Evolutionary conservation across 2,329 filamentous ascomycete species (phyloP).

Genomic region (Aspergillus sp.): DNA sequence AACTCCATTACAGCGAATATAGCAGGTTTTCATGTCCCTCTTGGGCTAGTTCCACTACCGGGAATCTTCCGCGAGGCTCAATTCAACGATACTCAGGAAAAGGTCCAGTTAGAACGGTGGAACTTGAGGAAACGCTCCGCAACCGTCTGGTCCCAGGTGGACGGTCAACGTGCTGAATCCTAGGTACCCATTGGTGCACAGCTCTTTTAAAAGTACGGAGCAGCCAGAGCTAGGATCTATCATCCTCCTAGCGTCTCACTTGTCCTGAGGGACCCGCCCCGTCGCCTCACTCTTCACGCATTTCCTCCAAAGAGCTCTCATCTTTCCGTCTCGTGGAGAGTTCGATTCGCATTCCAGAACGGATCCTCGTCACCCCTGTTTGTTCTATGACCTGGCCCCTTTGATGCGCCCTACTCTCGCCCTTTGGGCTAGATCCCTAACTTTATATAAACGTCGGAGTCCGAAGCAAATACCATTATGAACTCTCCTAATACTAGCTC

Average conservation of each 20-base stretch:
- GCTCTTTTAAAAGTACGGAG: conserved; percentile 9
- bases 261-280: conserved; percentile 16
- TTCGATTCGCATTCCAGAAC: conserved; percentile 25
- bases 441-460: conserved; percentile 17
- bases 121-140: conserved; percentile 17
- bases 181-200: conserved; percentile 18
- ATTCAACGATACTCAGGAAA: conserved; percentile 1
- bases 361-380: conserved; percentile 16
- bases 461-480: conserved; percentile 15
- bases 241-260: conserved; percentile 7
- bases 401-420: conserved; percentile 10
- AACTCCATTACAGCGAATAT: neutral
- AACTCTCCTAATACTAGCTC: conserved; percentile 11
- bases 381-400: conserved; percentile 8
- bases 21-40: neutral
- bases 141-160: conserved; percentile 13
- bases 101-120: conserved; percentile 17
- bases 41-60: conserved; percentile 5
- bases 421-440: conserved; percentile 11
- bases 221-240: conserved; percentile 9
- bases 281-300: conserved; percentile 22
- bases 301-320: conserved; percentile 22
- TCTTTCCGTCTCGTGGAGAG: conserved; percentile 19
- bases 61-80: conserved; percentile 2
- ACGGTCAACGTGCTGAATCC: conserved; percentile 21